Conservation (phyloP, 1,284 basidiomycete genomes). For the Trametes pubescens region DNA sequence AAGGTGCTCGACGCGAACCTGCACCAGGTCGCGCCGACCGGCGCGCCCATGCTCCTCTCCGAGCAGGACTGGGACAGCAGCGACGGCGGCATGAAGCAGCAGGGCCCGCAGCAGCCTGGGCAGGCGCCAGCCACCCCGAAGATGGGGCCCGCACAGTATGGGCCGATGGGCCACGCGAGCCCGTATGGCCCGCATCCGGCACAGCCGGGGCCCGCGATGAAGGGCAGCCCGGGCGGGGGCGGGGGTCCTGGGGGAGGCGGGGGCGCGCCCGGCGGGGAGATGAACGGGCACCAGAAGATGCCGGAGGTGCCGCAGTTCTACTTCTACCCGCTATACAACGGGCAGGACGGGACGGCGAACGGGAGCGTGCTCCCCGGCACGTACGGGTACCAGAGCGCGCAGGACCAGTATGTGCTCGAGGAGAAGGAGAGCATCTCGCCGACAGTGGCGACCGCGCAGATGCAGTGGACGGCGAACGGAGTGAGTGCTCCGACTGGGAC, state of each 20-base stretch:
- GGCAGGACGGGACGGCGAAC: slow-evolving; percentile 51
- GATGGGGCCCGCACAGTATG: slow-evolving; percentile 40
- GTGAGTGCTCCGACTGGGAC: slow-evolving; percentile 31
- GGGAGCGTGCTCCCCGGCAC: slow-evolving; percentile 53
- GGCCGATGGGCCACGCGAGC: slow-evolving; percentile 20
- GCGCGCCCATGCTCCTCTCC: slow-evolving; percentile 63
- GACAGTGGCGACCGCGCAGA: slow-evolving; percentile 34
- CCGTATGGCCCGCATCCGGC: slow-evolving; percentile 24
- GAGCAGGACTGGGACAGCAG: slow-evolving; percentile 76
- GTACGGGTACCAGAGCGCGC: slow-evolving; percentile 60
- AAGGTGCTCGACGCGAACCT: slow-evolving; percentile 76
- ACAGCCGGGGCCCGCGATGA: slow-evolving; percentile 13
- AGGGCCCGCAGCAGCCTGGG: slow-evolving; percentile 19
- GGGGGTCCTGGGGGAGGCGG: slow-evolving; percentile 17
- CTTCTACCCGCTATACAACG: slow-evolving; percentile 76
- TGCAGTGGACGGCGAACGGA: slow-evolving; percentile 43
- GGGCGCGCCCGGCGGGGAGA: slow-evolving; percentile 38
- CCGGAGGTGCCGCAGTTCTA: slow-evolving; percentile 55
- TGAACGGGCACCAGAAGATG: slow-evolving; percentile 53
- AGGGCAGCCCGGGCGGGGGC: slow-evolving; percentile 28
- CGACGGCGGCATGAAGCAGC: slow-evolving; percentile 44
- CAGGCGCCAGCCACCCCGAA: slow-evolving; percentile 38
- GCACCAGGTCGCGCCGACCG: slow-evolving; percentile 63
- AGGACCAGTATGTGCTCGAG: slow-evolving; percentile 71
- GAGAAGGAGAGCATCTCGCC: slow-evolving; percentile 55